A percentile compares a stretch with the other conserved stretches of the same genome.
Conservation (phyloP, 1,139 yeast species). For the Candida sojae region DNA sequence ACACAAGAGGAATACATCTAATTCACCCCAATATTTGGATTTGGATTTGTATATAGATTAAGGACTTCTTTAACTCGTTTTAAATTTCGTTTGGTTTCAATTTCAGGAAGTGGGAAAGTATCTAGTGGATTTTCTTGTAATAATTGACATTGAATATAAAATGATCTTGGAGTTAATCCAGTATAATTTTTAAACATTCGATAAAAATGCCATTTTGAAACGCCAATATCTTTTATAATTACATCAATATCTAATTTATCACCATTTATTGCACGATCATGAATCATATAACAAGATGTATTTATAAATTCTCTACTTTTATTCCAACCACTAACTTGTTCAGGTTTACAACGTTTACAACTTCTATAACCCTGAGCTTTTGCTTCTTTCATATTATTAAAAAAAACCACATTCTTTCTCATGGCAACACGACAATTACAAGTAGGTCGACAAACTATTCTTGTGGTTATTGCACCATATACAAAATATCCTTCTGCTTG, state of each 20-base stretch:
- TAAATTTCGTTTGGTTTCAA: conserved; percentile 13
- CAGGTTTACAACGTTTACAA: conserved; percentile 15
- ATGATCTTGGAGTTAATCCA: conserved; percentile 21
- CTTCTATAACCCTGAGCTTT: conserved; percentile 8
- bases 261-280: conserved; percentile 7
- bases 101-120: conserved; percentile 8
- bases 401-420: conserved; percentile 11
- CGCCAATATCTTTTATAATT: conserved; percentile 14
- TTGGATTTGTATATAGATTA: conserved; percentile 34
- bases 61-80: conserved; percentile 4
- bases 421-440: conserved; percentile 14
- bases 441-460: conserved; percentile 15
- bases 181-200: conserved; percentile 24
- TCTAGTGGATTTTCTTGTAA: conserved; percentile 9
- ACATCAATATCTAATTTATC: conserved; percentile 9
- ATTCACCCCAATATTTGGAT: conserved; percentile 28
- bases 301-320: conserved; percentile 11
- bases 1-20: conserved; percentile 34
- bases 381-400: conserved; percentile 10
- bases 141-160: conserved; percentile 15
- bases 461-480: conserved; percentile 12
- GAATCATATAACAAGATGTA: conserved; percentile 13
- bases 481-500: conserved; percentile 13
- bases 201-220: conserved; percentile 28
- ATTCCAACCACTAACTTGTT: conserved; percentile 13